Evolutionary conservation across 2,329 filamentous ascomycete genomes (phyloP).

Genomic region (Sporothrix humicola): DNA sequence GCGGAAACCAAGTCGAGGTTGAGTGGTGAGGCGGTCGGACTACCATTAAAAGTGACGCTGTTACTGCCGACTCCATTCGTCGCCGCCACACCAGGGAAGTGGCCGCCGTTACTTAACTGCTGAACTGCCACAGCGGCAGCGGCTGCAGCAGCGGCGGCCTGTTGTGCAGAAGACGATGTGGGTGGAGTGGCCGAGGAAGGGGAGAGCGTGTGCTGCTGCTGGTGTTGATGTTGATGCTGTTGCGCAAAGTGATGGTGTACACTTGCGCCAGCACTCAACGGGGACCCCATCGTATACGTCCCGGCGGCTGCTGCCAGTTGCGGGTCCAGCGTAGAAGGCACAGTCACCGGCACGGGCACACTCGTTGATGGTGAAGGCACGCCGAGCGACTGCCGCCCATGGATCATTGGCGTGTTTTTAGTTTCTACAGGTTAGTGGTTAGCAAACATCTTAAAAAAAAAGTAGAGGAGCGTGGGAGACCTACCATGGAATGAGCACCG

Average conservation of each 20-base stretch:
- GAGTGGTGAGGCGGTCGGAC: background rate
- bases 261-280: conserved; percentile 1
- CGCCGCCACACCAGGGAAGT: background rate
- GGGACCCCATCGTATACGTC: background rate
- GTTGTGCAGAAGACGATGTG: background rate
- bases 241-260: conserved; percentile 7
- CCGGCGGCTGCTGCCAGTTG: conserved; percentile 34
- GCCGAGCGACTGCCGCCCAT: conserved; percentile 42
- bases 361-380: background rate
- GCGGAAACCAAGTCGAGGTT: conserved; percentile 31
- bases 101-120: conserved; percentile 29
- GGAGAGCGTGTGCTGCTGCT: background rate
- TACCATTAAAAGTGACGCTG: background rate
- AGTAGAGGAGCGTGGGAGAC: conserved; percentile 38
- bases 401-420: conserved; percentile 38
- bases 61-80: conserved; percentile 1
- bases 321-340: conserved; percentile 23
- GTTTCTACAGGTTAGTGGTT: conserved; percentile 27
- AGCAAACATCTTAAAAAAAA: background rate
- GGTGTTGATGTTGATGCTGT: background rate
- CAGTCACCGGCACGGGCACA: too few relatives aligned
- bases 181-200: conserved; percentile 15
- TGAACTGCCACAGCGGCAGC: conserved; percentile 36
- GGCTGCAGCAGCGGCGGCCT: conserved; percentile 24
- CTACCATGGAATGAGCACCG: conserved; percentile 66